Evolutionary conservation across 495 filamentous ascomycete species (phyloP).

Genomic region (Hyaloscypha bicolor): DNA sequence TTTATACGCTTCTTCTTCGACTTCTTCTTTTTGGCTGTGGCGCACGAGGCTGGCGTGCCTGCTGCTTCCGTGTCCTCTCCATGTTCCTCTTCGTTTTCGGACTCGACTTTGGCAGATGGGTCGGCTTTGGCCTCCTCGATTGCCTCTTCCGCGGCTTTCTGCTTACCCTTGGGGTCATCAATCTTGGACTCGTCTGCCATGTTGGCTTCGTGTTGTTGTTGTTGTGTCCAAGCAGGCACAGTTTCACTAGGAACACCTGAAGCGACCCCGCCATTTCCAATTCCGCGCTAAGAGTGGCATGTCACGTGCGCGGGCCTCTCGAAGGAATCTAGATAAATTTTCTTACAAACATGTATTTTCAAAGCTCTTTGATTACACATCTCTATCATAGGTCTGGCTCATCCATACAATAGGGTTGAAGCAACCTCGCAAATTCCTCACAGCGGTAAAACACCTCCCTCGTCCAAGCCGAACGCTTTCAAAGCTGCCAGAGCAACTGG

Average conservation of each 20-base stretch:
- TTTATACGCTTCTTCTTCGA: constrained; percentile 56
- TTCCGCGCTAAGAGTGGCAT: constrained; percentile 6
- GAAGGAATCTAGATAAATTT: neutral
- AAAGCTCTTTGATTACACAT: neutral
- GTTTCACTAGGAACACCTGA: neutral
- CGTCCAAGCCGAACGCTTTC: constrained; percentile 56
- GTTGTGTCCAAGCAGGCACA: neutral
- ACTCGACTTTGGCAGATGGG: constrained; percentile 28
- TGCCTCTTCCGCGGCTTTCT: constrained; percentile 33
- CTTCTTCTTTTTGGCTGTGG: constrained; percentile 51
- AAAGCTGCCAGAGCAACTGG: constrained; percentile 63
- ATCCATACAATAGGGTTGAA: neutral
- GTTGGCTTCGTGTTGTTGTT: constrained; percentile 7
- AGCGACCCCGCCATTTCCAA: constrained; percentile 8
- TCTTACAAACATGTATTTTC: neutral
- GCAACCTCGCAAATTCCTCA: neutral
- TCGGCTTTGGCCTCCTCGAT: constrained; percentile 26
- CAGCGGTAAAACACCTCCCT: constrained; percentile 12
- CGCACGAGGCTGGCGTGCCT: constrained; percentile 24
- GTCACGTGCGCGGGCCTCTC: neutral
- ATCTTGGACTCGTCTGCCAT: constrained; percentile 53
- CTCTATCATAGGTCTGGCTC: neutral
- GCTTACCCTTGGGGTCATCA: constrained; percentile 36
- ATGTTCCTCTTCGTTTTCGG: constrained; percentile 44
- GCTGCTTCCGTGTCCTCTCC: constrained; percentile 40